Conservation (phyloP, 2,329 filamentous ascomycete genomes). For the Aschersonia sp. region DNA sequence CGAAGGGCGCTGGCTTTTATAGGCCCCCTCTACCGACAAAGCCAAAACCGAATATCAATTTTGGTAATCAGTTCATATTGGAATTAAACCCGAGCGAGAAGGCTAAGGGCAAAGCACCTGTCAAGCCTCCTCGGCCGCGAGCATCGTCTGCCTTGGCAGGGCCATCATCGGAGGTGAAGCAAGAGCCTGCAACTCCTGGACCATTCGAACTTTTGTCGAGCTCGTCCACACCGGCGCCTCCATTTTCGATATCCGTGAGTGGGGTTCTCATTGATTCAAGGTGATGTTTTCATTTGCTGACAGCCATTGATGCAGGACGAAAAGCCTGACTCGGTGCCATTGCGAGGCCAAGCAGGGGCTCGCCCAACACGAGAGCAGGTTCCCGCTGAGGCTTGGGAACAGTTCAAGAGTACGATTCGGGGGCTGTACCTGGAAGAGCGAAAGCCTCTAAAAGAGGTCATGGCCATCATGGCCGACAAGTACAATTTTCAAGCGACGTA, state of each 20-base stretch:
- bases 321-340: conserved; percentile 14
- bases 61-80: conserved; percentile 20
- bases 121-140: conserved; percentile 16
- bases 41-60: conserved; percentile 21
- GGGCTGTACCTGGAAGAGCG: conserved; percentile 32
- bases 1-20: conserved; percentile 12
- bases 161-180: conserved; percentile 14
- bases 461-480: conserved; percentile 32
- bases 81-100: conserved; percentile 18
- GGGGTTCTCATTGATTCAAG: neutral
- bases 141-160: conserved; percentile 8
- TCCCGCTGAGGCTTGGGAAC: conserved; percentile 31
- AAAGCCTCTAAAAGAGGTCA: conserved; percentile 36
- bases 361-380: conserved; percentile 27
- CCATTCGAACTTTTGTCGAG: conserved; percentile 9
- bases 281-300: neutral
- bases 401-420: conserved; percentile 29
- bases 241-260: conserved; percentile 3
- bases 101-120: conserved; percentile 19
- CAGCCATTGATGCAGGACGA: conserved; percentile 8
- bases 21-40: conserved; percentile 24
- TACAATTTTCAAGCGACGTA: conserved; percentile 35
- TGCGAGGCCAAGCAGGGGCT: conserved; percentile 16
- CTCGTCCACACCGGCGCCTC: conserved; percentile 8
- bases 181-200: conserved; percentile 16